Evolutionary conservation across 1,284 basidiomycete genomes (phyloP).

Genomic region (Ustanciosporium gigantosporum): DNA sequence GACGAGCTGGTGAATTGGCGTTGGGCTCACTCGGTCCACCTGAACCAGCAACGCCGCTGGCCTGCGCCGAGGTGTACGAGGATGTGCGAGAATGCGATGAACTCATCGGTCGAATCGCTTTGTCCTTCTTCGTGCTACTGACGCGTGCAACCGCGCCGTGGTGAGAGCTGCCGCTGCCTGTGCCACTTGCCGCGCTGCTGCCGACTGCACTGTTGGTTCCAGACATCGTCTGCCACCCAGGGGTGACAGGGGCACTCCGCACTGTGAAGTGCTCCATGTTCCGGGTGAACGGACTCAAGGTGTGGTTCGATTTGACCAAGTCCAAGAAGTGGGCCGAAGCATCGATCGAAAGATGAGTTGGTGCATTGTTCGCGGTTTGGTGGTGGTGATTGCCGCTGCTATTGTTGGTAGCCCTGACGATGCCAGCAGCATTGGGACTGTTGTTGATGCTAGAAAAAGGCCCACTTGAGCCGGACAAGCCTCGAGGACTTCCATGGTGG

Average conservation of each 20-base stretch:
- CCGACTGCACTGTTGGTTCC: conserved; percentile 25
- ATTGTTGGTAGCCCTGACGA: not conserved
- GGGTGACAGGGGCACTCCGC: conserved; percentile 50
- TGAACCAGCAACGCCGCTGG: not conserved
- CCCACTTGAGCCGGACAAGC: conserved; percentile 6
- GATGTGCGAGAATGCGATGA: not conserved
- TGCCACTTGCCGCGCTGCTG: conserved; percentile 34
- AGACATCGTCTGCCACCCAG: conserved; percentile 26
- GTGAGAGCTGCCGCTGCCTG: conserved; percentile 25
- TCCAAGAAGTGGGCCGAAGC: conserved; percentile 51
- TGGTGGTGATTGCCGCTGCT: not conserved
- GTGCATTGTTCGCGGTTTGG: not conserved
- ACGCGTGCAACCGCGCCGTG: conserved; percentile 9
- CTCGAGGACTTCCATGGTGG: conserved; percentile 17
- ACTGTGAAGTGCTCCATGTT: conserved; percentile 54
- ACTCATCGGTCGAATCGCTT: not conserved
- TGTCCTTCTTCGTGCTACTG: too few species aligned
- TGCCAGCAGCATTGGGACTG: conserved; percentile 8
- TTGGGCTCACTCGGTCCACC: too few species aligned
- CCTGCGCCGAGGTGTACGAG: not conserved
- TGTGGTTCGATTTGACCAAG: conserved; percentile 54
- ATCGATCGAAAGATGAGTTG: conserved; percentile 30
- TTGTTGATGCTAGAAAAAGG: conserved; percentile 16
- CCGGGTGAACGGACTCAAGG: conserved; percentile 52
- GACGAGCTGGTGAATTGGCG: conserved; percentile 15